Conservation (phyloP, 2,329 filamentous ascomycete genomes). For the Kalmusia sp. region DNA sequence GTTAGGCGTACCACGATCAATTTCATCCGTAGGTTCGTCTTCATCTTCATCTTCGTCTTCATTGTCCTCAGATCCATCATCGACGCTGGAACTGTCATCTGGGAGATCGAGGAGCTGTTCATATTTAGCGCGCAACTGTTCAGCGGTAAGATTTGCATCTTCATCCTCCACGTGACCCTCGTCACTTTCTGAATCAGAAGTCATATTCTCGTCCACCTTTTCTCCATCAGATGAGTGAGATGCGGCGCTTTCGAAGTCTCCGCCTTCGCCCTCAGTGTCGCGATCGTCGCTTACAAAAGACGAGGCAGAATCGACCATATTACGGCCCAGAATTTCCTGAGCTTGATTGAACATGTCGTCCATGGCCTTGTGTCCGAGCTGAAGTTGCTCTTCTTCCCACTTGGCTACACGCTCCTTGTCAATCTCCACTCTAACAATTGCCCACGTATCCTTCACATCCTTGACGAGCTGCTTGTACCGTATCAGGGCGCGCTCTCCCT, state of each 20-base stretch:
- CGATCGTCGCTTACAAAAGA: conserved; percentile 49
- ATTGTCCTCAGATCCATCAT: conserved; percentile 31
- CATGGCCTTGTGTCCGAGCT: conserved; percentile 66
- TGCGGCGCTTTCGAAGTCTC: conserved; percentile 51
- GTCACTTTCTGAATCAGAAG: conserved; percentile 42
- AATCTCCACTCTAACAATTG: conserved; percentile 64
- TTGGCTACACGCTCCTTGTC: conserved; percentile 62
- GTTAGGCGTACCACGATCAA: conserved; percentile 33
- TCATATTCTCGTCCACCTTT: conserved; percentile 52
- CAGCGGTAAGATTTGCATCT: conserved; percentile 72
- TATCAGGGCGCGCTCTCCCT: conserved; percentile 68
- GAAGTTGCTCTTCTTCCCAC: conserved; percentile 68
- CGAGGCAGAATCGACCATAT: conserved; percentile 43
- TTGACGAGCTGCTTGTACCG: conserved; percentile 76
- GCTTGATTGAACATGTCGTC: conserved; percentile 77
- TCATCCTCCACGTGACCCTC: conserved; percentile 56
- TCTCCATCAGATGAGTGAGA: conserved; percentile 44
- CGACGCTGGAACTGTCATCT: conserved; percentile 42
- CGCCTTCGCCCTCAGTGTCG: conserved; percentile 50
- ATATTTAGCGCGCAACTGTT: conserved; percentile 74
- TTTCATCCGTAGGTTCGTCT: conserved; percentile 28
- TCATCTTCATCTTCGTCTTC: conserved; percentile 42
- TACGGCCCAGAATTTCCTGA: conserved; percentile 53
- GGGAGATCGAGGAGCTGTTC: conserved; percentile 63
- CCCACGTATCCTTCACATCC: conserved; percentile 68